These are phyloP conservation scores for Nepenthes gracilis DNA, from an alignment of 148 eudicot species.

Conservation along the genomic window DNA sequence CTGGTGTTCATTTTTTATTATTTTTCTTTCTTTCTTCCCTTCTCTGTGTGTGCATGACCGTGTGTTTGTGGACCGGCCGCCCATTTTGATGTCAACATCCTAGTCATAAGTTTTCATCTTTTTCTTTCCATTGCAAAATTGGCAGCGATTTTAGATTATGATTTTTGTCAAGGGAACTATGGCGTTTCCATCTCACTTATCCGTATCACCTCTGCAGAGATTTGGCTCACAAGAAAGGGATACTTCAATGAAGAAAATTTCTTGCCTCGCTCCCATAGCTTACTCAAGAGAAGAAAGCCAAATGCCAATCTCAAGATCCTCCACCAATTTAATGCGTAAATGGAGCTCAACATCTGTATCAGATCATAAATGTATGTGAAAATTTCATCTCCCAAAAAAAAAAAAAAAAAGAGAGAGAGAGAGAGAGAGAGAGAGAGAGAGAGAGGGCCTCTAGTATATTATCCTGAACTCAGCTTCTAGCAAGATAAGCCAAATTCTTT, in stretches of 20 bases:
- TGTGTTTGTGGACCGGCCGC: too few species aligned
- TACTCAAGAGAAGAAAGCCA: conserved; percentile 73
- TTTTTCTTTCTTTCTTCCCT: too few species aligned
- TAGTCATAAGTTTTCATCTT: too few species aligned
- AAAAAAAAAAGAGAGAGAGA: too few species aligned
- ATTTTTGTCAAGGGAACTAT: not conserved
- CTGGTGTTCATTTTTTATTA: too few species aligned
- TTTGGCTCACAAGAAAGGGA: conserved; percentile 79
- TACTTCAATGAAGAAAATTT: conserved; percentile 40
- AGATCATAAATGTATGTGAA: conserved; percentile 61
- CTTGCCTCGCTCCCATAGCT: conserved; percentile 42
- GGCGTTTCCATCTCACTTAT: not conserved
- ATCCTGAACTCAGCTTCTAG: not conserved
- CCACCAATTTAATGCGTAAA: conserved; percentile 46
- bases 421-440: too few species aligned
- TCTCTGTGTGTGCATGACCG: too few species aligned
- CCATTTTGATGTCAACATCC: too few species aligned
- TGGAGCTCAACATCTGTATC: conserved; percentile 51
- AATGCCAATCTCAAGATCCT: conserved; percentile 49
- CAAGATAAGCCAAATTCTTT: not conserved
- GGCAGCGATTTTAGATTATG: too few species aligned
- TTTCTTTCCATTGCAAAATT: too few species aligned
- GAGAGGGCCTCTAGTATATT: too few species aligned
- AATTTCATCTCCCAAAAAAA: conserved; percentile 4
- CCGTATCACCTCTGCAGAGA: conserved; percentile 30